These are phyloP conservation scores for Corymbia maculata DNA, from an alignment of 345 rosid genomes.

Conservation along the genomic window DNA sequence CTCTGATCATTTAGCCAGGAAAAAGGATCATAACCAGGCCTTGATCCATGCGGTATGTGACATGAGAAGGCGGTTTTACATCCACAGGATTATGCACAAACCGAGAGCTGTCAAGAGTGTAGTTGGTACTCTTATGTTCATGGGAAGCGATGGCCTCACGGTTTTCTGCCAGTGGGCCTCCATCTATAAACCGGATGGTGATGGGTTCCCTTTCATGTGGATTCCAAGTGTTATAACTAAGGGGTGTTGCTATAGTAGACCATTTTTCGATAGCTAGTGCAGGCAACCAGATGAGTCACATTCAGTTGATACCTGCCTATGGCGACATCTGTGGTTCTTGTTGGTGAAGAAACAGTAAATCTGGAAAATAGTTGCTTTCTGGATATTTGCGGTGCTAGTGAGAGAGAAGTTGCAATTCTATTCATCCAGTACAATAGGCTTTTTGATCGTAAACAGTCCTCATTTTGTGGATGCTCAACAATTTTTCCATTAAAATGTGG, in stretches of 20 bases:
- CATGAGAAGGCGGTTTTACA: background rate
- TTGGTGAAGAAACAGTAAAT: background rate
- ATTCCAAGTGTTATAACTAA: background rate
- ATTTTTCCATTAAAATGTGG: background rate
- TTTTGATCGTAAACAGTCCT: background rate
- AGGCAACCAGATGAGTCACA: background rate
- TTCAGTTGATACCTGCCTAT: background rate
- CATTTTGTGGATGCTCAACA: background rate
- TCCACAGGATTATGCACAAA: background rate
- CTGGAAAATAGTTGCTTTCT: background rate
- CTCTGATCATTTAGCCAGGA: conserved; percentile 41
- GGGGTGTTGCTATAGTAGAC: background rate
- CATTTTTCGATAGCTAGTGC: background rate
- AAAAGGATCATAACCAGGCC: background rate
- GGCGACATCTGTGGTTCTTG: background rate
- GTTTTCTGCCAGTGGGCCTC: conserved; percentile 3
- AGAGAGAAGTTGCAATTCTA: background rate
- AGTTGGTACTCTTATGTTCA: background rate
- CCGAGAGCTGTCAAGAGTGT: background rate
- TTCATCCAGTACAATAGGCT: background rate
- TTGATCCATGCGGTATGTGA: background rate
- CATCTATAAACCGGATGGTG: background rate
- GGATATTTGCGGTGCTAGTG: background rate
- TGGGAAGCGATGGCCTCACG: background rate
- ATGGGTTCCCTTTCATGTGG: background rate